Conservation (phyloP, 805 yeast genomes). For the Candida caryicola region DNA sequence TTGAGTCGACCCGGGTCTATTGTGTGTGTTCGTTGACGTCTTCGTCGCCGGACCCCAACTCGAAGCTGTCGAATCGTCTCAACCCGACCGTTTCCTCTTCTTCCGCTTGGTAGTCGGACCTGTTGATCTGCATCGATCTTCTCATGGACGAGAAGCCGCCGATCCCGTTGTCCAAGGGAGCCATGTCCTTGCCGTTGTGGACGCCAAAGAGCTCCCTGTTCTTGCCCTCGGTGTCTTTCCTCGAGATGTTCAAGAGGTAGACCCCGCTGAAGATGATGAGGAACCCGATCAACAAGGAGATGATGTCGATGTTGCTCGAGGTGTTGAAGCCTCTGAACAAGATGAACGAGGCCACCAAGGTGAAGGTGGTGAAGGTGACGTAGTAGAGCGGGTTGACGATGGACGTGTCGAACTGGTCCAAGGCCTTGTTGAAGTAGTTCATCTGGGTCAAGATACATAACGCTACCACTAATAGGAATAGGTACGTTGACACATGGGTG, state of each 20-base stretch:
- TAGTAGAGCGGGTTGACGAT: constrained; percentile 89
- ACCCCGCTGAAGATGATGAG: constrained; percentile 86
- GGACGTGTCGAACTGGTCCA: constrained; percentile 90
- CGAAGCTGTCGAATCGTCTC: constrained; percentile 62
- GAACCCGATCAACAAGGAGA: constrained; percentile 81
- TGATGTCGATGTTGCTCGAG: constrained; percentile 71
- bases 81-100: constrained; percentile 50
- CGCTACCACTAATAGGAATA: constrained; percentile 73
- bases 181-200: constrained; percentile 49
- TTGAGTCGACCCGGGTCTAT: not conserved
- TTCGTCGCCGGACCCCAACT: constrained; percentile 45
- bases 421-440: constrained; percentile 91
- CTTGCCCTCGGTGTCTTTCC: constrained; percentile 57
- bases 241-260: constrained; percentile 72
- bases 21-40: constrained; percentile 6
- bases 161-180: constrained; percentile 79
- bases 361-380: constrained; percentile 87
- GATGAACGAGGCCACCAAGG: constrained; percentile 81
- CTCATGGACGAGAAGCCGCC: constrained; percentile 71
- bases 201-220: constrained; percentile 58
- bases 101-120: constrained; percentile 33
- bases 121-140: constrained; percentile 66
- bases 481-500: constrained; percentile 77
- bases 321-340: constrained; percentile 86
- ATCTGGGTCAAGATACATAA: constrained; percentile 85